Evolutionary conservation across 2,329 filamentous ascomycete genomes (phyloP), one percentile per base, ranked within the genome.

Genomic region (Penicillium nordicum): DNA sequence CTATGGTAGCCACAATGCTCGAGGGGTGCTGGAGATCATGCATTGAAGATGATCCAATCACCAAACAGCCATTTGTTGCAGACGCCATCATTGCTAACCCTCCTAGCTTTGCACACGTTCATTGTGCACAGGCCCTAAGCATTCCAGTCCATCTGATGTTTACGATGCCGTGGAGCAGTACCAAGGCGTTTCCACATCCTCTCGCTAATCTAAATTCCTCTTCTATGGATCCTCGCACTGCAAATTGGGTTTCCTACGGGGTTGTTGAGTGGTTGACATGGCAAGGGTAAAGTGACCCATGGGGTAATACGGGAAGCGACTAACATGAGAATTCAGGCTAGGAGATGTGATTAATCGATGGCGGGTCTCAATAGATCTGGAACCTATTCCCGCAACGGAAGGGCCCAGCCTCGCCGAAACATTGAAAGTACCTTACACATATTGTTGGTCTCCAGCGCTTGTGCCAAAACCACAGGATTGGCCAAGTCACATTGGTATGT

Each of bases 71-170:
- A 1, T 83, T 83, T 59, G 72, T 83, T n/a, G 80, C 81, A 3
- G 78, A 83, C 49, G 75, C 75, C 3, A 83, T 83, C 42, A 82
- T 83, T 52, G 81, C 81, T 1, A 83, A 83, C 47, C 80, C 81
- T 0, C 79, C 80, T 0, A 79, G 75, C 2, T 80, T 81, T 68
- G 79, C 78, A 0, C 80, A 83, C 64, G 72, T 82, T 18, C 48
- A 50, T n/a, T 50, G 48, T 42, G 48, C 48, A 7, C 73, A 83
- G 62, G 76, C 74, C 34, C 69, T 83, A 11, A 73, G 73, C 0
- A 74, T 82, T 9, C 80, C 80, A 2, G 61, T 83, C 5, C 80
- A 82, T 59, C 71, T 83, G 59, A 77, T 83, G 60, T 80, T 80
- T 57, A 82, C 74, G 12, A 83, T 82, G 80, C 80, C 80, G 4